Conservation (phyloP, 2,329 filamentous ascomycete genomes). For the Neocatenulostroma microsporum region DNA sequence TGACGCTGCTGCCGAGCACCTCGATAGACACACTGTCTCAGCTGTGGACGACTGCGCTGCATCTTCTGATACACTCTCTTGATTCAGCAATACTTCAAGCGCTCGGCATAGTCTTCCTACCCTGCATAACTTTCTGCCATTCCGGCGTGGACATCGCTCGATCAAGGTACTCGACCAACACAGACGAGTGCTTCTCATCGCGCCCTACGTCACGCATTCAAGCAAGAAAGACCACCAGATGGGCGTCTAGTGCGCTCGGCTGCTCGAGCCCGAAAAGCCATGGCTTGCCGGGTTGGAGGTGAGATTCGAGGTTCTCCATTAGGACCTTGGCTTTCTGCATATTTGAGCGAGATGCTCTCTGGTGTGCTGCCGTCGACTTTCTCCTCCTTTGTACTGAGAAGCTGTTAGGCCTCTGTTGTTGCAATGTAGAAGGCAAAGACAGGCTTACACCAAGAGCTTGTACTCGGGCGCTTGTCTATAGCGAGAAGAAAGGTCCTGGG, state of each 20-base stretch:
- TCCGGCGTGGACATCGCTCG: neutral
- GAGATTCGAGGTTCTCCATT: neutral
- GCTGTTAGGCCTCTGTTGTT: neutral
- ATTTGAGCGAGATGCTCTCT: neutral
- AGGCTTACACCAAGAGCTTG: neutral
- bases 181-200: neutral
- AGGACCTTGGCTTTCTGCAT: neutral
- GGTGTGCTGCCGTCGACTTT: neutral
- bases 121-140: neutral
- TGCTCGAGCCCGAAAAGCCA: neutral
- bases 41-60: too few species aligned
- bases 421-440: neutral
- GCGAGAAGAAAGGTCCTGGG: neutral
- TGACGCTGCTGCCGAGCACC: too few species aligned
- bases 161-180: neutral
- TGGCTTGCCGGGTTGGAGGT: neutral
- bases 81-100: too few species aligned
- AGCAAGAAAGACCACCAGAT: neutral
- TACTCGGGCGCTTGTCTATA: neutral
- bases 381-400: neutral
- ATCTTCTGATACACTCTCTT: too few species aligned
- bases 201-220: neutral
- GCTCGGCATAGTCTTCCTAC: neutral
- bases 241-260: neutral
- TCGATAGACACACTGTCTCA: too few species aligned